Conservation (phyloP, 495 filamentous ascomycete species). For the Lentithecium fluviatile region DNA sequence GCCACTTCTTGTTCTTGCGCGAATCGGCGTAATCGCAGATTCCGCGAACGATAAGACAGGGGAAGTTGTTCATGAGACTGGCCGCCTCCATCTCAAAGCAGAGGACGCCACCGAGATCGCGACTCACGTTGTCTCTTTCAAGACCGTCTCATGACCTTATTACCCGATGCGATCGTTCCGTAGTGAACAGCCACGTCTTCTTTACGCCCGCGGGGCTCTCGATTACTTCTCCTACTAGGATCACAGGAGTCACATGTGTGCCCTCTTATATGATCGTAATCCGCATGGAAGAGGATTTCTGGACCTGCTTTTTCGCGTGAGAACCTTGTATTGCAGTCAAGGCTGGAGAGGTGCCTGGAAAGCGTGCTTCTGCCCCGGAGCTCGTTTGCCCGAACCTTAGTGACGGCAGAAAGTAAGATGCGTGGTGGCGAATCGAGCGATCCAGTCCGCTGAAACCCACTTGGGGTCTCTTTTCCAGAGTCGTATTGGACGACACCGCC, state of each 20-base stretch:
- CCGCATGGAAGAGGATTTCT: too few species aligned
- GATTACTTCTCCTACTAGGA: too few species aligned
- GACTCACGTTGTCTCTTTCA: constrained; percentile 1
- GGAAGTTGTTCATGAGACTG: constrained; percentile 24
- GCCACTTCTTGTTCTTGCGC: constrained; percentile 34
- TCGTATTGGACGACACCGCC: constrained; percentile 47
- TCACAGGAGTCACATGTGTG: too few species aligned
- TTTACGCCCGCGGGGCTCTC: too few species aligned
- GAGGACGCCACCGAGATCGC: constrained; percentile 5
- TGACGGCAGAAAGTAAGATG: constrained; percentile 29
- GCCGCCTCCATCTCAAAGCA: constrained; percentile 5
- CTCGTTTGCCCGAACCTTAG: constrained; percentile 24
- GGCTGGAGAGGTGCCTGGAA: constrained; percentile 5
- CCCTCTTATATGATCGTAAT: too few species aligned
- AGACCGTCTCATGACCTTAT: constrained; percentile 21
- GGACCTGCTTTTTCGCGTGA: constrained; percentile 9
- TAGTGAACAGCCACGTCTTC: too few species aligned
- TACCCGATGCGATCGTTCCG: constrained; percentile 26
- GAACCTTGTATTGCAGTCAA: constrained; percentile 14
- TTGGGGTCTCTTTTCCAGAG: constrained; percentile 27
- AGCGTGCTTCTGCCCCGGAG: constrained; percentile 25
- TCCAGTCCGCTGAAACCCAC: constrained; percentile 32
- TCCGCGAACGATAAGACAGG: constrained; percentile 26
- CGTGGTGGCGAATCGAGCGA: constrained; percentile 37
- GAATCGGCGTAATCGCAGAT: constrained; percentile 35